A percentile compares a stretch with the other conserved stretches of the same genome.
These are phyloP conservation scores for Fraxinus baroniana DNA, from an alignment of 305 asterid genomes.

Conservation along the genomic window DNA sequence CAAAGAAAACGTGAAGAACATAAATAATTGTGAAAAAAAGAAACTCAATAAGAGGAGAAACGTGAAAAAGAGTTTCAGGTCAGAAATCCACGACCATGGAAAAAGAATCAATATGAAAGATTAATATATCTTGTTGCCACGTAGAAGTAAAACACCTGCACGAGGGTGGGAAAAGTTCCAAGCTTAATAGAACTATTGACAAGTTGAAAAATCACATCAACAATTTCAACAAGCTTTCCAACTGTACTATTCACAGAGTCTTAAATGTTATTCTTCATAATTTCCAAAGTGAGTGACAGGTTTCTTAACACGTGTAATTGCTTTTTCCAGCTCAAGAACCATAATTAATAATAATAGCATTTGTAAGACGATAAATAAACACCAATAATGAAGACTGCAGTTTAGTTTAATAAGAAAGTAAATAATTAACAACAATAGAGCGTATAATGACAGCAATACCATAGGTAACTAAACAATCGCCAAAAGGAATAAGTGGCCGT, in stretches of 20 bases:
- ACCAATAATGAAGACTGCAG: background rate
- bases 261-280: background rate
- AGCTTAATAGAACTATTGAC: conserved; percentile 8
- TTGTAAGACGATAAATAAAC: background rate
- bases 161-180: conserved; percentile 4
- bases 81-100: conserved; percentile 8
- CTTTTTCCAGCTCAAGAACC: background rate
- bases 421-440: background rate
- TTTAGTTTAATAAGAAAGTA: background rate
- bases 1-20: background rate
- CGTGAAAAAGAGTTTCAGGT: conserved; percentile 6
- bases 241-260: background rate
- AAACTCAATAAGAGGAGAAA: background rate
- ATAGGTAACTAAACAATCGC: background rate
- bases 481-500: conserved; percentile 4
- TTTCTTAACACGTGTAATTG: background rate
- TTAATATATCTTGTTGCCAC: background rate
- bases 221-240: background rate
- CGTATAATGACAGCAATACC: background rate
- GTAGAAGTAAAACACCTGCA: background rate
- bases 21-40: background rate
- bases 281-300: background rate
- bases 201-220: conserved; percentile 1
- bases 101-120: conserved; percentile 13
- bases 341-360: background rate